Evolutionary conservation across 2,329 filamentous ascomycete species (phyloP).

Genomic region (Neofusicoccum sp.): DNA sequence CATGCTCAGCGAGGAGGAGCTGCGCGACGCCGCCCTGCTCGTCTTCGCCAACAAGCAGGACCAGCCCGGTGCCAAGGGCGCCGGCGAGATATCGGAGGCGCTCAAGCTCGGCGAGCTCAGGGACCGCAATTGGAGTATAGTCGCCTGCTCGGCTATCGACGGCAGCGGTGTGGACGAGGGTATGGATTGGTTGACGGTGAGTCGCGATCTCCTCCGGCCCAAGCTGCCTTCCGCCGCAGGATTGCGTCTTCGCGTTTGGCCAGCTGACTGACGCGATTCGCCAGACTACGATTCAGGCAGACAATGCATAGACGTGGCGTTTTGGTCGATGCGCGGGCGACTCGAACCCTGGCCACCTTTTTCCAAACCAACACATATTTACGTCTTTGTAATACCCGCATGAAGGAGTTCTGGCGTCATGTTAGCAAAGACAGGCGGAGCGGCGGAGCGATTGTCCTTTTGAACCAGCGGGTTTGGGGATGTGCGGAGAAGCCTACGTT

Average conservation of each 20-base stretch:
- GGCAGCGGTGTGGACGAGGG: constrained; percentile 92
- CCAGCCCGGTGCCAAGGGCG: constrained; percentile 92
- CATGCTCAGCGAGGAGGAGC: constrained; percentile 96
- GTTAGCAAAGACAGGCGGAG: neutral
- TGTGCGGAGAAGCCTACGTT: neutral
- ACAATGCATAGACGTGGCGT: constrained; percentile 16
- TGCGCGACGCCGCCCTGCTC: constrained; percentile 85
- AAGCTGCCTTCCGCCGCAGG: neutral
- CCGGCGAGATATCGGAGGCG: constrained; percentile 94
- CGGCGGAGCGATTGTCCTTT: neutral
- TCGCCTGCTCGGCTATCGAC: constrained; percentile 94
- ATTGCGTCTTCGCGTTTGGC: neutral
- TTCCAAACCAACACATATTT: neutral
- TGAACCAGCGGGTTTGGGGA: too few relatives aligned
- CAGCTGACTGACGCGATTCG: neutral
- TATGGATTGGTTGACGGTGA: constrained; percentile 97
- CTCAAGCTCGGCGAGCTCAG: constrained; percentile 85
- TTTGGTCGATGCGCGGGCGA: neutral
- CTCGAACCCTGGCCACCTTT: neutral
- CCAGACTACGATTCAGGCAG: constrained; percentile 18
- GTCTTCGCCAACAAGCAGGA: constrained; percentile 99
- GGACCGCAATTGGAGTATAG: constrained; percentile 98
- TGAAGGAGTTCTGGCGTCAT: constrained; percentile 14
- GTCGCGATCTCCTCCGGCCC: constrained; percentile 30
- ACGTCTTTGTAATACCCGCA: constrained; percentile 16